Percentiles rank a stretch among this genome's conserved stretches.
Conservation (phyloP, 2,329 filamentous ascomycete species). For the Scedosporium aurantiacum region DNA sequence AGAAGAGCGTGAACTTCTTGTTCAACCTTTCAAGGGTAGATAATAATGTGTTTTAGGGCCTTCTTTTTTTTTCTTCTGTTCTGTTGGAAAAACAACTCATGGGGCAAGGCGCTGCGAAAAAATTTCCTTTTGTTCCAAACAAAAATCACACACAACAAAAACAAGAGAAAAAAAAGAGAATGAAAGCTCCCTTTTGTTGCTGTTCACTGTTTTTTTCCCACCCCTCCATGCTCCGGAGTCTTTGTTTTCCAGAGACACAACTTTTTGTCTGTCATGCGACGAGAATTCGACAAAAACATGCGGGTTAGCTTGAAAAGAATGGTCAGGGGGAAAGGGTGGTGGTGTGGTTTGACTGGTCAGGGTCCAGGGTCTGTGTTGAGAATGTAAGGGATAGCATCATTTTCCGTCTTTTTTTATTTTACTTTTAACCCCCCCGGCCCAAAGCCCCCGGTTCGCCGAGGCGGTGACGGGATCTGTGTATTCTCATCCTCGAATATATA, state of each 20-base stretch:
- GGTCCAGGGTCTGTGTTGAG: too few relatives aligned
- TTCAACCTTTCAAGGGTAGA: background rate
- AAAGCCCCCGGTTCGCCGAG: background rate
- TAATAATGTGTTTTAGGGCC: background rate
- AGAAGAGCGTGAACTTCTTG: background rate
- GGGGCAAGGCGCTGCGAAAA: background rate
- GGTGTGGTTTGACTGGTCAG: background rate
- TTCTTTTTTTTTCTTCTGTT: background rate
- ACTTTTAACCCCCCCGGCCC: background rate
- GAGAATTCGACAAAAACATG: background rate
- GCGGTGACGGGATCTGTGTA: background rate
- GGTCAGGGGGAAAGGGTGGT: background rate
- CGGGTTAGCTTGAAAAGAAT: background rate
- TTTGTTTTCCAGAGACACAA: background rate
- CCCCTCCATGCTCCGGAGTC: background rate
- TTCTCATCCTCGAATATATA: conserved; percentile 1
- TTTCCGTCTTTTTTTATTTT: background rate
- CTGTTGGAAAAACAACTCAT: background rate
- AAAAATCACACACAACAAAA: background rate
- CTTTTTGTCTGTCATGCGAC: background rate
- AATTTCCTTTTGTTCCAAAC: background rate
- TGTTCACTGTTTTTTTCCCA: background rate
- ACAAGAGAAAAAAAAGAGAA: background rate
- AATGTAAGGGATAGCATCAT: background rate
- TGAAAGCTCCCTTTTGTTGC: background rate